Base-by-base conservation (phyloP, 2,329 filamentous ascomycete species). In the Trichoderma sp. region DNA sequence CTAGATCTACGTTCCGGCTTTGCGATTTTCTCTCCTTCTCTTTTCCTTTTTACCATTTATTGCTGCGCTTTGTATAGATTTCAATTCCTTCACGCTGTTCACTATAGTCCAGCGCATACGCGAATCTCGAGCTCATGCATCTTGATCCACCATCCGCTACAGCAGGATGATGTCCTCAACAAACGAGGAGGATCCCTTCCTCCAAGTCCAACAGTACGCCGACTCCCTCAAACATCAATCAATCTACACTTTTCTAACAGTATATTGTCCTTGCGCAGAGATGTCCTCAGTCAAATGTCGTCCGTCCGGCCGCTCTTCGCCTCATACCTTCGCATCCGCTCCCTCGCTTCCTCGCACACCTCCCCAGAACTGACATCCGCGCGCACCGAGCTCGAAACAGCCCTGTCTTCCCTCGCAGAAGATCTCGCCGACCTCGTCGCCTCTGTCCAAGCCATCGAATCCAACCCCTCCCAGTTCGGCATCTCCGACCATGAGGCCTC, bases 281-380 rank as follows among this genome's bases (percentile, higher is more conserved):
- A 99, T 82, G 93, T 98, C 74, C 90, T 97, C 73, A 83, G 89
- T 72, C 92, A 96, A 71, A 89, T 99, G 72, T 87, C 91, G 73
- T 89, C 88, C 16, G 92, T 93, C 65, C 91, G 95, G 11, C 91
- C 94, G 64, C 89, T 97, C 69, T 97, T 97, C 85, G 90, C 92
- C 72, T 97, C 94, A 19, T 99, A 97, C 84, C 88, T 97, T 55
- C 95, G 96, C 77, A 99, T 99, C 82, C 93, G 94, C 77, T 96
- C 94, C 57, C 90, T 97, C 31, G 88, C 90, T 70, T 90, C 90
- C 52, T 87, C 88, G 10, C 82, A 90, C 16, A 85, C 85, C 55
- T 94, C 92, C 21, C 94, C 93, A 14, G 96, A 99, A 79, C 92
- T 99, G 70, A 88, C 92, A 77, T 89, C 91, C 64, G 95, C 91